Evolutionary conservation across 768 basidiomycete species (phyloP).

Genomic region (Suillus americanus): DNA sequence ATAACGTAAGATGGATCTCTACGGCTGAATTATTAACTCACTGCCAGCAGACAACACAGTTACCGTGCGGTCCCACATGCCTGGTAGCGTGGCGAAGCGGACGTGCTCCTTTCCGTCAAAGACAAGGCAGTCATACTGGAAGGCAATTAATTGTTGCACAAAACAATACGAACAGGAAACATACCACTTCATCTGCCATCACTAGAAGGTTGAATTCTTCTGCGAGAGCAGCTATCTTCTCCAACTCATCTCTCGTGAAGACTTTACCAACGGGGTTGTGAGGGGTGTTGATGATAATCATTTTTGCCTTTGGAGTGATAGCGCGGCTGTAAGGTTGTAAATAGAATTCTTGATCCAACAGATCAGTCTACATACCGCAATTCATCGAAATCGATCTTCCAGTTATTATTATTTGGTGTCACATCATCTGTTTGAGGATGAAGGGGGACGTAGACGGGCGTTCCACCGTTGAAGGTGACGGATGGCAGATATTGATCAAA

Average conservation of each 20-base stretch:
- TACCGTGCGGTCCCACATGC: slow-evolving; percentile 98
- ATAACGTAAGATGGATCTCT: slow-evolving; percentile 2
- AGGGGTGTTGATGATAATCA: slow-evolving; percentile 94
- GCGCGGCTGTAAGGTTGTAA: slow-evolving; percentile 52
- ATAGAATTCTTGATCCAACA: not conserved
- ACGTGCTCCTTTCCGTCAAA: slow-evolving; percentile 88
- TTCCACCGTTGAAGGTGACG: slow-evolving; percentile 91
- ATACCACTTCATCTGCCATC: slow-evolving; percentile 94
- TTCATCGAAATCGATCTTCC: slow-evolving; percentile 90
- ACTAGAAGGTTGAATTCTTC: slow-evolving; percentile 91
- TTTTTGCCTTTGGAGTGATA: slow-evolving; percentile 87
- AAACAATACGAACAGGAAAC: slow-evolving; percentile 21
- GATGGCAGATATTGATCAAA: slow-evolving; percentile 96
- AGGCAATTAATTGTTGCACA: not conserved
- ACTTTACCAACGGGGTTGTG: slow-evolving; percentile 99
- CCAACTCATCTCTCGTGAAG: slow-evolving; percentile 80
- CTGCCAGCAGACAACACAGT: slow-evolving; percentile 96
- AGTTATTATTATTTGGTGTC: slow-evolving; percentile 67
- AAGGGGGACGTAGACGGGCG: slow-evolving; percentile 91
- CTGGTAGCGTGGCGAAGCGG: slow-evolving; percentile 90
- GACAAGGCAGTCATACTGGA: slow-evolving; percentile 89
- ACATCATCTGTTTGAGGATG: slow-evolving; percentile 70
- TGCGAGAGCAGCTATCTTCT: slow-evolving; percentile 82
- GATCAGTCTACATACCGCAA: slow-evolving; percentile 52
- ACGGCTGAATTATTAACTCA: slow-evolving; percentile 37